Conservation (phyloP, 2,329 filamentous ascomycete species). For the Alternaria sp. region DNA sequence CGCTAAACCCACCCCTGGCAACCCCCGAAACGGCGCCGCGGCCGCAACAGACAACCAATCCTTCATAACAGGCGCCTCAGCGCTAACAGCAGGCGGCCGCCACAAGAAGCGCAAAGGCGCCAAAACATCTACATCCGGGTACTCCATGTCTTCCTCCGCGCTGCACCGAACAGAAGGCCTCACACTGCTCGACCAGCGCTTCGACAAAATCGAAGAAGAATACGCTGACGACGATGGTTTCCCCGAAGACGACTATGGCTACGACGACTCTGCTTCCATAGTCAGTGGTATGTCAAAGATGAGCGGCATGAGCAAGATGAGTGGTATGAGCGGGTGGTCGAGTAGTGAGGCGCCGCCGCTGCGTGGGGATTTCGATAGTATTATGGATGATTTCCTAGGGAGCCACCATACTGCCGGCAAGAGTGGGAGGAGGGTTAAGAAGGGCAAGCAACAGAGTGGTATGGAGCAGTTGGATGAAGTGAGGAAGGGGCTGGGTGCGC, state of each 20-base stretch:
- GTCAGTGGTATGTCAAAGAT: constrained; percentile 58
- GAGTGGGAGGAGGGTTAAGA: constrained; percentile 65
- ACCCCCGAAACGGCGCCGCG: constrained; percentile 40
- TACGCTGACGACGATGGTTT: constrained; percentile 61
- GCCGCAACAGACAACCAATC: constrained; percentile 71
- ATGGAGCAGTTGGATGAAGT: constrained; percentile 92
- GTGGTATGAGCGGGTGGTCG: constrained; percentile 43
- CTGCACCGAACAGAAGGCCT: constrained; percentile 87
- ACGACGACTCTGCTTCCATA: constrained; percentile 50
- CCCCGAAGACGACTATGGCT: constrained; percentile 43
- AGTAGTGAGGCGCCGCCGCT: constrained; percentile 59
- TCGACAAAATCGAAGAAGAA: constrained; percentile 86
- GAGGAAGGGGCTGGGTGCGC: constrained; percentile 77
- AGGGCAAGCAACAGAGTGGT: constrained; percentile 79
- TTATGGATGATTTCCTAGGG: constrained; percentile 92
- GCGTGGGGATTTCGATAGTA: constrained; percentile 80
- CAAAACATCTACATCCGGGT: constrained; percentile 82
- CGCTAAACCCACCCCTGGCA: constrained; percentile 38
- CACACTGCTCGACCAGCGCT: constrained; percentile 83
- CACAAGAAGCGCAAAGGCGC: constrained; percentile 96
- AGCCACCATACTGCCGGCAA: constrained; percentile 74
- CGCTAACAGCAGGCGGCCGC: constrained; percentile 72
- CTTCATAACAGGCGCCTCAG: constrained; percentile 72
- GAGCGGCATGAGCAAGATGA: constrained; percentile 54
- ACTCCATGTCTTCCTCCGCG: constrained; percentile 91